Evolutionary conservation across 345 rosid genomes (phyloP).

Genomic region (Dimocarpus longan): DNA sequence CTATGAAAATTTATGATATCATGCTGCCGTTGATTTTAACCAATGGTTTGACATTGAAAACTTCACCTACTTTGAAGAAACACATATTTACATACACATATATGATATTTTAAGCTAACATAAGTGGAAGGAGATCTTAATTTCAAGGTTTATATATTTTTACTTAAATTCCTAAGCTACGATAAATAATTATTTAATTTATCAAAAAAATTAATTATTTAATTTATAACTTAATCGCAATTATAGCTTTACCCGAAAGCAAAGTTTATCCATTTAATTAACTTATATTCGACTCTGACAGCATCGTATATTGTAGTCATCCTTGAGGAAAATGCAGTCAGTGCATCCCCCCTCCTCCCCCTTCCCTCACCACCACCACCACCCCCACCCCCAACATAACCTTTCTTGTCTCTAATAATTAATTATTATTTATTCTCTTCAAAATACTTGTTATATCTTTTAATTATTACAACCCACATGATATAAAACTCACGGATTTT

Average conservation of each 20-base stretch:
- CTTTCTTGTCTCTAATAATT: neutral
- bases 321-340: neutral
- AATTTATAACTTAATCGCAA: neutral
- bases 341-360: conserved; percentile 22
- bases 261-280: neutral
- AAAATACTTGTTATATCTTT: neutral
- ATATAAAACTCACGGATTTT: neutral
- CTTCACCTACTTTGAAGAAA: no score
- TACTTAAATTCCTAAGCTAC: neutral
- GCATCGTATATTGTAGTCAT: conserved; percentile 8
- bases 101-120: neutral
- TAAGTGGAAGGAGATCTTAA: neutral
- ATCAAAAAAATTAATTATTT: neutral
- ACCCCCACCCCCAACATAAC: conserved; percentile 8
- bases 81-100: no score
- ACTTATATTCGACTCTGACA: neutral
- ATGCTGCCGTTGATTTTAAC: neutral
- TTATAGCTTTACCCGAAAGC: neutral
- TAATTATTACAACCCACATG: neutral
- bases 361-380: no score
- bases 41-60: neutral
- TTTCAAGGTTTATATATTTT: neutral
- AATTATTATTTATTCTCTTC: neutral
- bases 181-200: no score
- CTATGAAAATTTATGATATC: neutral